Percentiles rank a stretch among this genome's conserved stretches.
Conservation (phyloP, 352 stramenopile species). For the Pythium scleroteichum region DNA sequence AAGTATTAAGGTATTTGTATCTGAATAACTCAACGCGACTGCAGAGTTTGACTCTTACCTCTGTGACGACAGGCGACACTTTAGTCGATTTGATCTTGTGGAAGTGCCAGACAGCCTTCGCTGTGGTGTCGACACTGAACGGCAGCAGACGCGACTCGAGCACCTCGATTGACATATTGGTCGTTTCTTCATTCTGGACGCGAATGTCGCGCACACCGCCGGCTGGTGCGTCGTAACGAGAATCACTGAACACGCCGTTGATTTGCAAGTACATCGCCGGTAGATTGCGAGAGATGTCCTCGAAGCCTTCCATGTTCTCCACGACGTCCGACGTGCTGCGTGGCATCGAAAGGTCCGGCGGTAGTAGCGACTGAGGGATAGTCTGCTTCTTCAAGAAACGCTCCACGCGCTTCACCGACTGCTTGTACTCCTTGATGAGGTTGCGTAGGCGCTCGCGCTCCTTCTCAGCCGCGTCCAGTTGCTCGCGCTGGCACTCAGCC, state of each 20-base stretch:
- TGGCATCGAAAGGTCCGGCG: not conserved
- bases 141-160: slow-evolving; percentile 15
- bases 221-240: not conserved
- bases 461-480: not conserved
- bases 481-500: slow-evolving; percentile 10
- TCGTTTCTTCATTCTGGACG: slow-evolving; percentile 3
- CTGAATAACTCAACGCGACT: too few species aligned
- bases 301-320: not conserved
- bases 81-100: slow-evolving; percentile 7
- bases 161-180: slow-evolving; percentile 14
- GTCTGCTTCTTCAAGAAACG: slow-evolving; percentile 12
- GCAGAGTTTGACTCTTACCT: too few species aligned
- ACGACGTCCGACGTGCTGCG: not conserved
- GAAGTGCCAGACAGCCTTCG: slow-evolving; percentile 16
- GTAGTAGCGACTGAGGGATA: not conserved
- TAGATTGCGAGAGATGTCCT: slow-evolving; percentile 13
- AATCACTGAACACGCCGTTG: slow-evolving; percentile 15
- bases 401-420: slow-evolving; percentile 14
- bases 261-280: slow-evolving; percentile 17
- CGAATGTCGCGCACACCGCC: slow-evolving; percentile 3
- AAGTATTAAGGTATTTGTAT: not conserved
- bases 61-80: not conserved
- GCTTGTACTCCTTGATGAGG: slow-evolving; percentile 15
- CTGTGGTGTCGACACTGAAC: slow-evolving; percentile 8
- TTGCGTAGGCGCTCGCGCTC: slow-evolving; percentile 12